Evolutionary conservation across 176 grass and related monocot species (phyloP).

Genomic region (Elymus sibiricus): DNA sequence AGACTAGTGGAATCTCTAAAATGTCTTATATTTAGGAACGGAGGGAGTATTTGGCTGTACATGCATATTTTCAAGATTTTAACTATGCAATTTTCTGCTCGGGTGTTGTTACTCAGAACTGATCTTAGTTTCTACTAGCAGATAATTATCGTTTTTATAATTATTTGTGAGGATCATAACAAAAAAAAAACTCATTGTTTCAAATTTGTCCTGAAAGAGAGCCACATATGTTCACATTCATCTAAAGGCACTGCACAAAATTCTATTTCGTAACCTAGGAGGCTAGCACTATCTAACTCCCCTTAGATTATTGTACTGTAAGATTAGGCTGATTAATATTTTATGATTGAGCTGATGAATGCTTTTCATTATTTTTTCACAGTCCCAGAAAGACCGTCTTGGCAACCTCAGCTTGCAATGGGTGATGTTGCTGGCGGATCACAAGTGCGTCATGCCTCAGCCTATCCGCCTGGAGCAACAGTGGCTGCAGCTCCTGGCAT

Average conservation of each 20-base stretch:
- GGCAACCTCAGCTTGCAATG: conserved; percentile 31
- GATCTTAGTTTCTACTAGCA: neutral
- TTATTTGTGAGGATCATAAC: neutral
- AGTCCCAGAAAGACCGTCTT: conserved; percentile 1
- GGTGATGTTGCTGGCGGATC: conserved; percentile 38
- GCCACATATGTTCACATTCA: neutral
- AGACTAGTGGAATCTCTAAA: no score
- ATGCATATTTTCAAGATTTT: neutral
- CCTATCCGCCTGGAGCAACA: conserved; percentile 33
- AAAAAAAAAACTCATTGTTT: neutral
- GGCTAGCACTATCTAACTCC: neutral
- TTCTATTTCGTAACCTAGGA: neutral
- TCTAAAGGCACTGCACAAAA: neutral
- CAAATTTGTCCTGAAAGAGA: neutral
- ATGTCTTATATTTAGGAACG: no score
- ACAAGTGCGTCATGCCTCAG: conserved; percentile 31
- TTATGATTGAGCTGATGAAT: no score
- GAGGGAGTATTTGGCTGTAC: no score
- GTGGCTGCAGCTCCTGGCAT: neutral
- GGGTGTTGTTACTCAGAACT: neutral
- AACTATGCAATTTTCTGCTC: neutral
- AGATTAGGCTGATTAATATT: neutral
- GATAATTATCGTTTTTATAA: neutral
- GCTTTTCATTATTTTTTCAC: neutral
- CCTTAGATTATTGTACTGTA: neutral